phyloP scores from a whole-genome alignment of 2,329 filamentous ascomycete species.

The Pseudogymnoascus sp. region DNA sequence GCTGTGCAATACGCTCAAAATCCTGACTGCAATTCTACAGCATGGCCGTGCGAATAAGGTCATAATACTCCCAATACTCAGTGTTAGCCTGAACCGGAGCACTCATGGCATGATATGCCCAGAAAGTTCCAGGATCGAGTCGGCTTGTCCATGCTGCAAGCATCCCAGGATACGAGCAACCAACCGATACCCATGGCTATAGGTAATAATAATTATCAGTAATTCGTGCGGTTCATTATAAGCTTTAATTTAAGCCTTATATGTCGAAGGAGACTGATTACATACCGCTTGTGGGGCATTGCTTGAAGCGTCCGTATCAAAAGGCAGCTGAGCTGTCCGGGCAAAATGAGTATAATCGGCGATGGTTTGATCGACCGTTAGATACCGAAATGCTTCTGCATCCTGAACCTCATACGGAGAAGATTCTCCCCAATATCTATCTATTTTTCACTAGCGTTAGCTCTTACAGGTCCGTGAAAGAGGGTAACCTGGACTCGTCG shows the following conservation, averaged over 20 bases:
- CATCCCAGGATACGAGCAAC: background rate
- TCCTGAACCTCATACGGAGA: slow-evolving; percentile 42
- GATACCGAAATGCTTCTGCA: slow-evolving; percentile 43
- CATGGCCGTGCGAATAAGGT: background rate
- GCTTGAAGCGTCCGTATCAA: slow-evolving; percentile 38
- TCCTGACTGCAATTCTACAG: background rate
- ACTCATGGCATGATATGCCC: no score
- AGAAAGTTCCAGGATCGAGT: no score
- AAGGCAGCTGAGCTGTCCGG: slow-evolving; percentile 42
- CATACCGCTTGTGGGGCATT: slow-evolving; percentile 37
- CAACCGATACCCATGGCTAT: background rate
- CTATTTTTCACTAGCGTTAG: slow-evolving; percentile 21
- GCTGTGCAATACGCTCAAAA: background rate
- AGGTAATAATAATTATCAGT: background rate
- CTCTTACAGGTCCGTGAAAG: background rate
- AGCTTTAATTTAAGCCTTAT: background rate
- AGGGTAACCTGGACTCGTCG: background rate
- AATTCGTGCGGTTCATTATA: background rate
- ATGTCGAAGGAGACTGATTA: background rate
- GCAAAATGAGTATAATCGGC: slow-evolving; percentile 47
- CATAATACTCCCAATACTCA: no score
- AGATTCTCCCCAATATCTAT: slow-evolving; percentile 50
- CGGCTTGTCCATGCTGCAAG: no score
- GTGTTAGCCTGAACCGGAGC: no score
- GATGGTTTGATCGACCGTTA: slow-evolving; percentile 47